Evolutionary conservation across 179 eudicot genomes (phyloP), one percentile per base, ranked within the genome.

Genomic region (Drosera spatulata): DNA sequence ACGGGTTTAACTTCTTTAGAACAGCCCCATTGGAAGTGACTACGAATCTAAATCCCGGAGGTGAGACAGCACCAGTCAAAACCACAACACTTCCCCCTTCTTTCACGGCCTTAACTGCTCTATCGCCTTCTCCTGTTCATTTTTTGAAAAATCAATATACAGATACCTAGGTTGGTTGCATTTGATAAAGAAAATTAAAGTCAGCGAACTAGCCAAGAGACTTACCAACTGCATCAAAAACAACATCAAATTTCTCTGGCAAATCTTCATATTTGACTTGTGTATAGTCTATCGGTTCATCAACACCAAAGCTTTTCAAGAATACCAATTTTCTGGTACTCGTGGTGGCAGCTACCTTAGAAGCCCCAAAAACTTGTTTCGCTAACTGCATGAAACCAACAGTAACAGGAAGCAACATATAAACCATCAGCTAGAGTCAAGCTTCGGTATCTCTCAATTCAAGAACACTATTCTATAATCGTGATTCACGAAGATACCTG

Each of bases 141-240:
- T 22, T 22, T 22, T 22, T 22, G 33, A 22, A 22, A 0, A 22
- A 22, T 22, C 33, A 22, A 22, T 22, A 22, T 22, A 22, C 33
- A 22, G 33, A 22, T 22, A 22, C 33, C 33, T 22, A 51, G 10
- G 13, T 51, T 9, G 10, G 13, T 1, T 9, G 13, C n/a, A 51
- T 5, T 10, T 14, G 12, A 53, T 48, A 3, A 3, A 11, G 6
- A 10, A 6, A 11, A 4, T 0, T 1, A 4, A 4, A 9, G 22
- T 10, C 54, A 0, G 13, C 1, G n/a, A 10, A 51, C 13, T 11
- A 10, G n/a, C 8, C n/a, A 47, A 47, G 46, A 7, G 55, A 41
- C 50, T 61, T 77, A 80, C 85, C 85, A 56, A 80, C 61, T 22
- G 80, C 75, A 14, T 80, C 85, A 44, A 72, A 80, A n/a, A 80